Evolutionary conservation across 2,329 filamentous ascomycete genomes (phyloP), one percentile per base, ranked within the genome.

Genomic region (Colletotrichum theobromicola): DNA sequence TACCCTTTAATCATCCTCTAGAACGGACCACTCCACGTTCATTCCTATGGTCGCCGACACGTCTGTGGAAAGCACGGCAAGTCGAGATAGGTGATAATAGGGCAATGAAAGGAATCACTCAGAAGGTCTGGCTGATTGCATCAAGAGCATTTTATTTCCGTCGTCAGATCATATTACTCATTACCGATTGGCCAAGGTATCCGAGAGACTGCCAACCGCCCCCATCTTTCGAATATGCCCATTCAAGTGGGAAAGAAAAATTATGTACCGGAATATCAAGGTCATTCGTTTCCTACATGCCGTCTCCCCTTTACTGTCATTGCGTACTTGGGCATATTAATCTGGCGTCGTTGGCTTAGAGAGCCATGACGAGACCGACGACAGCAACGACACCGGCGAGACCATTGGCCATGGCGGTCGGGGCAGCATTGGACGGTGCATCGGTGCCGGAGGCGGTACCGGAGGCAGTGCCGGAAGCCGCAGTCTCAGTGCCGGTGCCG

Each of bases 361-460:
- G 62, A 15, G 67, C 55, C 67, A 74, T 60, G 26, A 72, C 37
- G 18, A 74, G 42, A 42, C 67, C 72, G 61, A 74, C 18, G n/a
- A 70, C 35, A 7, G 67, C 67, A 46, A 58, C 67, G 18, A 70
- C 37, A 35, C 67, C 67, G 16, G 67, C 67, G 16, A 70, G 34
- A 7, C 66, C 32, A 34, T 75, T 50, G 6, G 68, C 61, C 61
- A 66, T 66, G 34, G 63, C 55, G 34, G 62, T 61, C 60, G 69
- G 62, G 21, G 68, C 68, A 28, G 35, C 66, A 37, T 60, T 60
- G 26, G 50, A 60, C 12, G 72, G 72, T 7, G 72, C 72, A 13
- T 72, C 57, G 28, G 72, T 75, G 42, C 35, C n/a, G 16, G 72
- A 35, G 30, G 60, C 61, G 4, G 35, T 61, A n/a, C 46, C 67